Conservation (phyloP, 1,284 basidiomycete species). For the Ustilago esculenta region DNA sequence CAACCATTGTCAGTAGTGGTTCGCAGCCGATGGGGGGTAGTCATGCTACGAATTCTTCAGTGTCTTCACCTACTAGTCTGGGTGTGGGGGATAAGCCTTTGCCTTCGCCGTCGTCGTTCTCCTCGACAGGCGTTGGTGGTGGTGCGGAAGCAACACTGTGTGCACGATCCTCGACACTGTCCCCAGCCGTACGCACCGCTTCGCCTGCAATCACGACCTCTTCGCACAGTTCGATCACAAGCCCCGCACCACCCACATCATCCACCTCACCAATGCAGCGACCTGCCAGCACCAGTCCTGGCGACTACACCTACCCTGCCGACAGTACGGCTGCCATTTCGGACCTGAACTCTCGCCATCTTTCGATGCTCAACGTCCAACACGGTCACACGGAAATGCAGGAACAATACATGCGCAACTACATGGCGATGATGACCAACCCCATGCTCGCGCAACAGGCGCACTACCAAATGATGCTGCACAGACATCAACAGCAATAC, state of each 20-base stretch:
- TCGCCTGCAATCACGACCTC: conserved; percentile 30
- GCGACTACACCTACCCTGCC: not conserved
- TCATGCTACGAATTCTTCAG: not conserved
- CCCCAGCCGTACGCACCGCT: conserved; percentile 12
- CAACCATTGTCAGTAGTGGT: conserved; percentile 17
- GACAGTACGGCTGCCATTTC: not conserved
- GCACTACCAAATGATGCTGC: conserved; percentile 46
- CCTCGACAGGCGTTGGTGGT: conserved; percentile 3
- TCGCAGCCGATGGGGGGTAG: conserved; percentile 9
- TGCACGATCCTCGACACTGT: conserved; percentile 6
- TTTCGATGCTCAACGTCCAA: conserved; percentile 34
- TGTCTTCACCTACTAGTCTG: not conserved
- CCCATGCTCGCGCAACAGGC: conserved; percentile 45
- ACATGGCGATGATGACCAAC: conserved; percentile 51
- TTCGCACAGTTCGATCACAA: conserved; percentile 32
- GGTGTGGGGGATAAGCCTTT: conserved; percentile 1
- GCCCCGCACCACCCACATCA: conserved; percentile 4
- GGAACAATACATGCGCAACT: conserved; percentile 48
- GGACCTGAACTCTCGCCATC: conserved; percentile 14
- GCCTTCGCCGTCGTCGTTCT: conserved; percentile 10
- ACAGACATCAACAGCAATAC: conserved; percentile 44
- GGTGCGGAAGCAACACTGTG: not conserved
- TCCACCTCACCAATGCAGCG: conserved; percentile 14
- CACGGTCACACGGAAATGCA: conserved; percentile 42
- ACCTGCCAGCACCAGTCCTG: conserved; percentile 16